A percentile compares a stretch with the other conserved stretches of the same genome.
Evolutionary conservation across 208 protist genomes (phyloP).

Genomic region (Leishmania mexicana): DNA sequence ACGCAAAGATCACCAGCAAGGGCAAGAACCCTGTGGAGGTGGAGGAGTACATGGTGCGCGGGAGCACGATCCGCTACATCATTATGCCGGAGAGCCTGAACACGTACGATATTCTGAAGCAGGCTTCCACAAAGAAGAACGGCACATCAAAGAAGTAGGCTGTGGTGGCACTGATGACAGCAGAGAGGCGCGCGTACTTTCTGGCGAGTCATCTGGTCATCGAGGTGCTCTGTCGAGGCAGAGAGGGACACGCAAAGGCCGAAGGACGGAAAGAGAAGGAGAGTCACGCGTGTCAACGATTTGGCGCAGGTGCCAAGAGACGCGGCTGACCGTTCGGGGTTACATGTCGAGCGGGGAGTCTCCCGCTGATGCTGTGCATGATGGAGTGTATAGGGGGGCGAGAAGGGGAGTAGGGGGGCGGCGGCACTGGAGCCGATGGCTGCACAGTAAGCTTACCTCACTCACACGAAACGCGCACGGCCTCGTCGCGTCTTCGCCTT

Average conservation of each 20-base stretch:
- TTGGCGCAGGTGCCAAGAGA: neutral
- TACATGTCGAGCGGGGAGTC: neutral
- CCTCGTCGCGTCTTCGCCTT: neutral
- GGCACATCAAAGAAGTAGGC: constrained; percentile 10
- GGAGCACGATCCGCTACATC: constrained; percentile 98
- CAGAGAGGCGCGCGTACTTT: neutral
- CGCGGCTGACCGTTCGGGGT: neutral
- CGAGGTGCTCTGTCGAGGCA: neutral
- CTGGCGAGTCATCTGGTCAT: too few species aligned
- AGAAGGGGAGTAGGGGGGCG: neutral
- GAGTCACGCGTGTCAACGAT: neutral
- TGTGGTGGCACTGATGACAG: too few species aligned
- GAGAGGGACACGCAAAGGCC: too few species aligned
- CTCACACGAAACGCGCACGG: neutral
- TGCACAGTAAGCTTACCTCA: neutral
- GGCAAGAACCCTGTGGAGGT: constrained; percentile 94
- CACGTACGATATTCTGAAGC: constrained; percentile 94
- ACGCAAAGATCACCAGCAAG: constrained; percentile 98
- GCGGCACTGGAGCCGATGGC: neutral
- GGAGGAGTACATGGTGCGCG: constrained; percentile 97
- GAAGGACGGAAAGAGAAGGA: neutral
- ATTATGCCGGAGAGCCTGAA: constrained; percentile 97
- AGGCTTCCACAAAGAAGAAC: constrained; percentile 43
- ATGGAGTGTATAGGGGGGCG: neutral
- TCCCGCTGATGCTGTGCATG: neutral